A percentile compares a stretch with the other conserved stretches of the same genome.
Conservation (phyloP, 495 filamentous ascomycete species). For the Symbiotaphrina buchneri region DNA sequence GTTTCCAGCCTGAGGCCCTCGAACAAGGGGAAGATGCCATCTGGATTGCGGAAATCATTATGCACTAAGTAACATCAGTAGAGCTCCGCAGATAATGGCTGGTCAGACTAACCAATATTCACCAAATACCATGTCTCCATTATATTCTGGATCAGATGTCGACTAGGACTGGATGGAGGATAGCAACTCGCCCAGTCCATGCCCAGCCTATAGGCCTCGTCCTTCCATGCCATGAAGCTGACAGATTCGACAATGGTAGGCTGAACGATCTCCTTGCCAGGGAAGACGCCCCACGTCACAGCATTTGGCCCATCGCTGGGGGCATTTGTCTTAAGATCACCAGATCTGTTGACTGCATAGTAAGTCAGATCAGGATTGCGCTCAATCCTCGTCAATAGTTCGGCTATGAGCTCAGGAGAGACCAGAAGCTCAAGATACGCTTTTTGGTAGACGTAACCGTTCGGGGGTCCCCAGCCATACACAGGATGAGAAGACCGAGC, state of each 20-base stretch:
- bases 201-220: conserved; percentile 86
- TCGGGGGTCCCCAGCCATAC: conserved; percentile 83
- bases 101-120: conserved; percentile 59
- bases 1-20: conserved; percentile 49
- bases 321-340: conserved; percentile 67
- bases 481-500: conserved; percentile 68
- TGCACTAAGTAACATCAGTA: conserved; percentile 40
- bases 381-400: conserved; percentile 62
- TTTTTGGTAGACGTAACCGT: conserved; percentile 97
- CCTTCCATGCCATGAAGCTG: conserved; percentile 97
- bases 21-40: conserved; percentile 66
- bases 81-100: conserved; percentile 3
- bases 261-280: conserved; percentile 95
- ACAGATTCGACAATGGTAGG: conserved; percentile 98
- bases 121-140: conserved; percentile 85
- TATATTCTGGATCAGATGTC: conserved; percentile 55
- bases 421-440: conserved; percentile 87
- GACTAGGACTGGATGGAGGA: conserved; percentile 51
- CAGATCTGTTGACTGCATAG: conserved; percentile 68
- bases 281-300: conserved; percentile 97
- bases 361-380: conserved; percentile 67
- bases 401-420: conserved; percentile 50
- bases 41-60: conserved; percentile 76
- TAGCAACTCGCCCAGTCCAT: conserved; percentile 89
- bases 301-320: conserved; percentile 76